Evolutionary conservation across 1,139 yeast species (phyloP), one percentile per base, ranked within the genome.

Genomic region (Meyerozyma athensensis): DNA sequence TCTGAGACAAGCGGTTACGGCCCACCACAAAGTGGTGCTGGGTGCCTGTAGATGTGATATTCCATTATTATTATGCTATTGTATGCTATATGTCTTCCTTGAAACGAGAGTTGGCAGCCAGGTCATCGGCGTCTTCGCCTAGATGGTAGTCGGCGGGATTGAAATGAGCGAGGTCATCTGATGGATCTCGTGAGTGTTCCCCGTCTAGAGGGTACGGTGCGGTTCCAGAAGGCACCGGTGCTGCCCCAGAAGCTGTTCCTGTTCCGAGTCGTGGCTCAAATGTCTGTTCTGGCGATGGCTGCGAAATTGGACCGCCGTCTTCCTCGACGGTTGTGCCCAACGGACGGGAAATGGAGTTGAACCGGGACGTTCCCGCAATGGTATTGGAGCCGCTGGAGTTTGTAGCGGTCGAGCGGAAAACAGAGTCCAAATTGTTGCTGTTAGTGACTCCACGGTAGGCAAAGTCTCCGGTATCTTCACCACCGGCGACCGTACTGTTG

Each of bases 401-500:
- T 10, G 53, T 46, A 8, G 52, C 56, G 3, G 59, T 50, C 4
- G 61, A 42, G 37, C 59, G 54, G 53, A 68, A 70, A 5, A 70
- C 59, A 1, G 72, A 60, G 40, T 68, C 74, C 23, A 69, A 55
- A 43, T 70, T 70, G 46, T 68, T 69, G 41, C 57, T 59, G 45
- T 67, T 68, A 36, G 73, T 59, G n/a, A 69, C 74, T 8, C 76
- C 76, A 34, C 76, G 58, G 50, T 70, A 70, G 37, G 58, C 65
- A 42, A 63, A 70, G 40, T 65, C 76, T 26, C 58, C 62, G 28
- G 53, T 54, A 13, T 48, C 50, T 26, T 48, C 54, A 16, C 43
- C 43, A 30, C 38, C 42, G 13, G 34, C 22, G 4, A 14, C 32
- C 6, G 20, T 12, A 20, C 32, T 28, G 32, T 28, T 28, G 17